Conservation (phyloP, 441 rosid genomes). For the Brassica hybrid region DNA sequence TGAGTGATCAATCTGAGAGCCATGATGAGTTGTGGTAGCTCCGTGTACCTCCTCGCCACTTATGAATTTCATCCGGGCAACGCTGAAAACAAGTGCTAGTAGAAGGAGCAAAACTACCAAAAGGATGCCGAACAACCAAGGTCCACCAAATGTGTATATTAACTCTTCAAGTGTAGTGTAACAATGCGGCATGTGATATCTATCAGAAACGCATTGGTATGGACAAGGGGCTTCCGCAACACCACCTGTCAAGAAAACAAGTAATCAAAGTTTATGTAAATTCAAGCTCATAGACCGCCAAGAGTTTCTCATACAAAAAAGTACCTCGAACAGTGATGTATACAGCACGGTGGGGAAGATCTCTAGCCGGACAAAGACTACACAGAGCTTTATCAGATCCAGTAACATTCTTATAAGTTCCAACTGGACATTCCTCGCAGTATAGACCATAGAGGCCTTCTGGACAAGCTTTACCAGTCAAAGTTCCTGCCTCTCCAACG, state of each 20-base stretch:
- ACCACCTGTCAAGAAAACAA: conserved; percentile 60
- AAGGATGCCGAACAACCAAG: conserved; percentile 82
- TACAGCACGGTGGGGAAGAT: conserved; percentile 80
- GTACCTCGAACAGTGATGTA: conserved; percentile 68
- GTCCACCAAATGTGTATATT: conserved; percentile 94
- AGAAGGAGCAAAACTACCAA: conserved; percentile 77
- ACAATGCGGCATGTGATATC: conserved; percentile 94
- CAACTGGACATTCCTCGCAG: conserved; percentile 94
- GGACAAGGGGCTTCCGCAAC: conserved; percentile 88
- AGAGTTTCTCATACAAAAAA: neutral
- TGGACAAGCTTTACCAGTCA: conserved; percentile 91
- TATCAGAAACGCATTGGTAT: conserved; percentile 76
- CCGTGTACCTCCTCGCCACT: conserved; percentile 81
- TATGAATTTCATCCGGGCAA: conserved; percentile 88
- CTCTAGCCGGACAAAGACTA: conserved; percentile 61
- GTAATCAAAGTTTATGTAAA: conserved; percentile 10
- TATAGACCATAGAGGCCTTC: conserved; percentile 85
- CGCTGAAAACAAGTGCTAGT: conserved; percentile 87
- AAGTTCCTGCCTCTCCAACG: conserved; percentile 77
- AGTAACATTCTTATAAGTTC: conserved; percentile 80
- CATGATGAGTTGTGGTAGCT: conserved; percentile 60
- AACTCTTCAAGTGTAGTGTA: conserved; percentile 89
- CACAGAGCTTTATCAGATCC: conserved; percentile 81
- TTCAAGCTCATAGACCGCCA: conserved; percentile 25
- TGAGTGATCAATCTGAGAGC: conserved; percentile 70